Percentiles rank a stretch among this genome's conserved stretches.
Evolutionary conservation across 495 filamentous ascomycete species (phyloP).

Genomic region (Umbilicaria muhlenbergii): DNA sequence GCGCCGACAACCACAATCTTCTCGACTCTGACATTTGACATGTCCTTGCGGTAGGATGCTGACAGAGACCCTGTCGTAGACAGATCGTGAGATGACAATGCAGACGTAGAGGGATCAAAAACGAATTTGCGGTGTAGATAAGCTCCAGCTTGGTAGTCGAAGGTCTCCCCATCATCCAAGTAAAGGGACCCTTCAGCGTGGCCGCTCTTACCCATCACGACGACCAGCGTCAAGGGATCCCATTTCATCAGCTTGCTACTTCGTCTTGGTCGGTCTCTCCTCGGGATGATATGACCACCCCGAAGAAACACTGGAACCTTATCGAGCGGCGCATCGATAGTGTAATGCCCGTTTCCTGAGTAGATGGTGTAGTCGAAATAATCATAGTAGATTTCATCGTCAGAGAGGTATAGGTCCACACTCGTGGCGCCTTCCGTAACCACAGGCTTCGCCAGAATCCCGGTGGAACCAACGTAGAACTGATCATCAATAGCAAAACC

Average conservation of each 20-base stretch:
- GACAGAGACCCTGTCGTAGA: slow-evolving; percentile 42
- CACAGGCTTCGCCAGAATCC: slow-evolving; percentile 79
- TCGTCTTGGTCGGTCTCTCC: slow-evolving; percentile 72
- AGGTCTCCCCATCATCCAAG: slow-evolving; percentile 86
- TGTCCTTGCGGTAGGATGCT: slow-evolving; percentile 58
- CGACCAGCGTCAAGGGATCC: slow-evolving; percentile 84
- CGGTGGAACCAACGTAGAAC: slow-evolving; percentile 75
- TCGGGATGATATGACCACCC: slow-evolving; percentile 80
- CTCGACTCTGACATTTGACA: slow-evolving; percentile 65
- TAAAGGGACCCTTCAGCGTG: slow-evolving; percentile 74
- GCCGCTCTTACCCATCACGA: slow-evolving; percentile 47
- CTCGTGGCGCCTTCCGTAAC: slow-evolving; percentile 56
- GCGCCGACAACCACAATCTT: slow-evolving; percentile 70
- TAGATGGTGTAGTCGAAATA: slow-evolving; percentile 77
- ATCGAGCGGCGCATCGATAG: slow-evolving; percentile 61
- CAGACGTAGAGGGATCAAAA: slow-evolving; percentile 36
- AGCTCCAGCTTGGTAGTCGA: slow-evolving; percentile 68
- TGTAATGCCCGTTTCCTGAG: slow-evolving; percentile 48
- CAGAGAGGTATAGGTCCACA: slow-evolving; percentile 73
- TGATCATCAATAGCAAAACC: slow-evolving; percentile 86
- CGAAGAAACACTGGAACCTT: slow-evolving; percentile 80
- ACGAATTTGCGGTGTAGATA: slow-evolving; percentile 73
- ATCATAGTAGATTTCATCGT: slow-evolving; percentile 79
- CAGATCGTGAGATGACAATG: slow-evolving; percentile 26
- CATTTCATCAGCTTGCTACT: slow-evolving; percentile 79